phyloP scores from a whole-genome alignment of 108 stramenopile species.

The Mediolabrus comicus region DNA sequence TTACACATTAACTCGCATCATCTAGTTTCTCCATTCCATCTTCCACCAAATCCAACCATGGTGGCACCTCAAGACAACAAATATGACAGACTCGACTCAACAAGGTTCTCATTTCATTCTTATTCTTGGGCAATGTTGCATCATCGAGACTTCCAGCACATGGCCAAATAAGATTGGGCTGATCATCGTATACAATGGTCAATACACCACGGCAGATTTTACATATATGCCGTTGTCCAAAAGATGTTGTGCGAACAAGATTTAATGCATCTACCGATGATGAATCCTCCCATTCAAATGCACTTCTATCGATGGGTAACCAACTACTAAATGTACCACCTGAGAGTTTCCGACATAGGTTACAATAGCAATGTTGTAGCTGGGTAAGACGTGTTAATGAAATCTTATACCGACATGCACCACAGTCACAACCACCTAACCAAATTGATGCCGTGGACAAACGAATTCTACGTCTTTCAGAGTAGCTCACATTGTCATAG shows the following conservation, averaged over 20 bases:
- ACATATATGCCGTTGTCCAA: conserved; percentile 45
- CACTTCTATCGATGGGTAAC: conserved; percentile 30
- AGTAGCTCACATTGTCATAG: background rate
- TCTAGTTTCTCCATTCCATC: conserved; percentile 32
- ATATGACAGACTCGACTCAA: conserved; percentile 43
- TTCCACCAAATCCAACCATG: conserved; percentile 27
- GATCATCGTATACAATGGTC: conserved; percentile 51
- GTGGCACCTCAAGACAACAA: conserved; percentile 36
- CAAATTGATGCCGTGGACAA: background rate
- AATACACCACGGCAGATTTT: conserved; percentile 26
- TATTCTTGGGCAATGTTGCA: conserved; percentile 5
- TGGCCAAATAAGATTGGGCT: conserved; percentile 42
- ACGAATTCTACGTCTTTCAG: background rate
- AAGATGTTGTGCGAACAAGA: conserved; percentile 26
- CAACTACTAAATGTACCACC: conserved; percentile 42
- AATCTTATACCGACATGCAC: conserved; percentile 27
- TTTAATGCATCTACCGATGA: background rate
- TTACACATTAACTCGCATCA: conserved; percentile 39
- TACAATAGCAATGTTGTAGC: conserved; percentile 50
- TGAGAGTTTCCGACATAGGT: conserved; percentile 38
- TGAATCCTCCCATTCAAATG: conserved; percentile 24
- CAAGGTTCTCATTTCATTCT: conserved; percentile 5
- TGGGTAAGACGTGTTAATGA: conserved; percentile 10
- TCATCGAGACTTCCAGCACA: conserved; percentile 43
- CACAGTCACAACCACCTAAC: conserved; percentile 25